Percentiles rank a stretch among this genome's conserved stretches.
These are phyloP conservation scores for Microcyclosporella mali DNA, from an alignment of 2,329 filamentous ascomycete species.

Conservation along the genomic window DNA sequence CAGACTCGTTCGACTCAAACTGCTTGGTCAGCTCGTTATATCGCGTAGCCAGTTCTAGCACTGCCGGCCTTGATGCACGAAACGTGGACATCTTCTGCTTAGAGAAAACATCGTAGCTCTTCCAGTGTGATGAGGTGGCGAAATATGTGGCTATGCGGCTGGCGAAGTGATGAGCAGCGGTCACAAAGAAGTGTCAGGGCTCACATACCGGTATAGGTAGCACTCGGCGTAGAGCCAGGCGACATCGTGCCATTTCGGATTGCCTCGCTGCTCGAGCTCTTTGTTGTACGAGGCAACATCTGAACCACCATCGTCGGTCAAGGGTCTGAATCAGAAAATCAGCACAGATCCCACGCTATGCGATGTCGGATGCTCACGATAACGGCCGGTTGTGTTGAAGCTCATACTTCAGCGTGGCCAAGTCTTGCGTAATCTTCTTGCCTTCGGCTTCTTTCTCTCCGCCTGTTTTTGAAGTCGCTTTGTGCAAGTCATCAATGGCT, in stretches of 20 bases:
- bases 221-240: conserved; percentile 92
- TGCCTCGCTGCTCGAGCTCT: conserved; percentile 68
- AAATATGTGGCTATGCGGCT: conserved; percentile 78
- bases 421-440: conserved; percentile 72
- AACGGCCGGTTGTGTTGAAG: conserved; percentile 80
- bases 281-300: conserved; percentile 80
- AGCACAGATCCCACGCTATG: background rate
- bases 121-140: conserved; percentile 72
- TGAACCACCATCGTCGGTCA: conserved; percentile 67
- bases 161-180: too few relatives aligned
- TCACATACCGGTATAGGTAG: conserved; percentile 72
- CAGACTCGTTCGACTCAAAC: conserved; percentile 49
- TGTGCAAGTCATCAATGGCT: conserved; percentile 91
- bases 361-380: conserved; percentile 49
- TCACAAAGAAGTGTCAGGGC: background rate
- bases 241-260: conserved; percentile 72
- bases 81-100: conserved; percentile 89
- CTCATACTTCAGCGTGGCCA: conserved; percentile 87
- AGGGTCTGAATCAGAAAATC: conserved; percentile 48
- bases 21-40: conserved; percentile 69
- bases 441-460: conserved; percentile 67
- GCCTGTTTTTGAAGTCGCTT: conserved; percentile 57
- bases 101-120: conserved; percentile 79
- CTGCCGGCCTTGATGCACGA: conserved; percentile 80
- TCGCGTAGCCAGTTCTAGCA: conserved; percentile 71